These are phyloP conservation scores for Amphibolis antarctica DNA, from an alignment of 106 monocot species.

Conservation along the genomic window DNA sequence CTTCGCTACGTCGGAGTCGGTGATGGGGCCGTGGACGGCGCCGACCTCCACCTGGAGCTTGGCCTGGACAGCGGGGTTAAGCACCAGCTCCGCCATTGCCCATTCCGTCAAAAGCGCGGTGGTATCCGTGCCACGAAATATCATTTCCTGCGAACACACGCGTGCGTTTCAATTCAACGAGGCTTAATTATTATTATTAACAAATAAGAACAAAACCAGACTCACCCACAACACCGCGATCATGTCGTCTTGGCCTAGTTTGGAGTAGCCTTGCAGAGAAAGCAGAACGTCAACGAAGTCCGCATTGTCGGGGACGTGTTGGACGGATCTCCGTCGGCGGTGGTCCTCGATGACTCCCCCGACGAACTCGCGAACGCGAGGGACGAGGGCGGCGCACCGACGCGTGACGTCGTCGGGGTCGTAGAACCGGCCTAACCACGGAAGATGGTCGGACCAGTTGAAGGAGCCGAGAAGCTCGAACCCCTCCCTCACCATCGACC, in stretches of 20 bases:
- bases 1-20: slow-evolving; percentile 4
- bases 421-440: slow-evolving; percentile 49
- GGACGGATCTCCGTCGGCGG: slow-evolving; percentile 5
- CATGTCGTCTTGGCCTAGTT: slow-evolving; percentile 68
- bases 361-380: slow-evolving; percentile 45
- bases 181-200: not conserved
- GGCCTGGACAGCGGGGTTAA: slow-evolving; percentile 1
- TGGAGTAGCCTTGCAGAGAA: slow-evolving; percentile 45
- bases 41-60: slow-evolving; percentile 13
- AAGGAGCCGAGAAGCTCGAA: slow-evolving; percentile 83
- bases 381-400: slow-evolving; percentile 62
- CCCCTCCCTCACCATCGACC: slow-evolving; percentile 59
- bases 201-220: not conserved
- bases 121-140: slow-evolving; percentile 23
- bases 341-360: slow-evolving; percentile 53
- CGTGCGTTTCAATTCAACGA: not conserved
- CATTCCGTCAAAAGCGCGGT: slow-evolving; percentile 22
- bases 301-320: slow-evolving; percentile 18
- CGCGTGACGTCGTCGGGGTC: slow-evolving; percentile 32
- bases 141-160: slow-evolving; percentile 20
- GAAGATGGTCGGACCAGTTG: slow-evolving; percentile 87
- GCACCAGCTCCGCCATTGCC: slow-evolving; percentile 12
- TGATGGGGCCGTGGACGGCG: not conserved
- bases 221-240: slow-evolving; percentile 38
- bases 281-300: slow-evolving; percentile 84